Percentiles rank a stretch among this genome's conserved stretches.
Conservation (phyloP, 2,329 filamentous ascomycete species). For the Trichoderma sp. region DNA sequence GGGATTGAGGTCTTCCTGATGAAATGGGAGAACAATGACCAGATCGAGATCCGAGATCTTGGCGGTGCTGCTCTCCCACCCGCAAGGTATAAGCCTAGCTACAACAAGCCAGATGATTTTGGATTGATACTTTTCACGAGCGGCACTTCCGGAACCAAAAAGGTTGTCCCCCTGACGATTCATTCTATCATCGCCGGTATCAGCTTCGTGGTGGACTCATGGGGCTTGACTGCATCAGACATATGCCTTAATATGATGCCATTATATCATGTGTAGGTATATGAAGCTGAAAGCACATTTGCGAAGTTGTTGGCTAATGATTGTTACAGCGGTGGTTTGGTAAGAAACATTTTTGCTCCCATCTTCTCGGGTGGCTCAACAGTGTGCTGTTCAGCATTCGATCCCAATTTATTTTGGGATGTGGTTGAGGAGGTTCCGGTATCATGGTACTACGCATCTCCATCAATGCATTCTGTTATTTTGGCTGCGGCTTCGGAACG, state of each 20-base stretch:
- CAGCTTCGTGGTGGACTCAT: conserved; percentile 51
- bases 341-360: conserved; percentile 54
- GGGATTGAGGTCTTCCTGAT: conserved; percentile 41
- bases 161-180: conserved; percentile 52
- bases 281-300: background rate
- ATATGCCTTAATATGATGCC: conserved; percentile 59
- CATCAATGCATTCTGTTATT: conserved; percentile 55
- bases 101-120: conserved; percentile 45
- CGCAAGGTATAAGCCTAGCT: conserved; percentile 23
- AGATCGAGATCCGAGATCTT: conserved; percentile 32
- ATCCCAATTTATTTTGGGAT: conserved; percentile 55
- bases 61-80: conserved; percentile 19
- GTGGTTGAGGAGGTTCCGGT: conserved; percentile 45
- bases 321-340: conserved; percentile 45
- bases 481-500: conserved; percentile 44
- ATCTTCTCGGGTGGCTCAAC: conserved; percentile 52
- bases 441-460: conserved; percentile 58
- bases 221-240: conserved; percentile 46
- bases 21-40: conserved; percentile 36
- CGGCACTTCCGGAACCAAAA: conserved; percentile 57
- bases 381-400: conserved; percentile 53
- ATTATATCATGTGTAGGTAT: conserved; percentile 51
- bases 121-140: conserved; percentile 55
- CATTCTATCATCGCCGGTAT: conserved; percentile 51
- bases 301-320: conserved; percentile 8